phyloP scores from a whole-genome alignment of 1,139 yeast genomes.

The Yamadazyma membranifaciens region DNA sequence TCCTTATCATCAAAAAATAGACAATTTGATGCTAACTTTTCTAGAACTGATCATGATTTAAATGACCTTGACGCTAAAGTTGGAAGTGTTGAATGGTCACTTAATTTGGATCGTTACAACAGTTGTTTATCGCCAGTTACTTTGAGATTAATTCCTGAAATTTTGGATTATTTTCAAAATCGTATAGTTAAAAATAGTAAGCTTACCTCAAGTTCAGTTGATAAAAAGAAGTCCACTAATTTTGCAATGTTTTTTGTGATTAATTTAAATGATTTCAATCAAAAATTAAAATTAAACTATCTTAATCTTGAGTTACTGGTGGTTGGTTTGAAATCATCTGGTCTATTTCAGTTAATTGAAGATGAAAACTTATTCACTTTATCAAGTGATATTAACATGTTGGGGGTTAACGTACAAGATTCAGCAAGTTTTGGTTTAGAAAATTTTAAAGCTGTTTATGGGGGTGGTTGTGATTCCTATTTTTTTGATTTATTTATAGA shows the following conservation, averaged over 20 bases:
- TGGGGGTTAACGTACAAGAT: constrained; percentile 1
- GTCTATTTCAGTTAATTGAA: constrained; percentile 6
- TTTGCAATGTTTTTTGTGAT: constrained; percentile 6
- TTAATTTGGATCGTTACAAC: constrained; percentile 23
- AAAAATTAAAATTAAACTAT: constrained; percentile 1
- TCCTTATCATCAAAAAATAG: constrained; percentile 3
- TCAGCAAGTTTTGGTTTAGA: constrained; percentile 2
- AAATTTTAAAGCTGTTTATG: constrained; percentile 4
- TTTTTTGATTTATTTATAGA: constrained; percentile 5
- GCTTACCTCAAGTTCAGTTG: not conserved
- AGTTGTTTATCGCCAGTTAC: constrained; percentile 20
- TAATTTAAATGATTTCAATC: constrained; percentile 8
- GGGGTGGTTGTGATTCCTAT: constrained; percentile 2
- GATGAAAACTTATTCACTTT: constrained; percentile 2
- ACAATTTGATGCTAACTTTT: constrained; percentile 10
- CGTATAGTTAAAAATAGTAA: not conserved
- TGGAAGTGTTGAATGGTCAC: constrained; percentile 15
- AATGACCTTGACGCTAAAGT: constrained; percentile 14
- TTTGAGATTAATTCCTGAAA: constrained; percentile 4
- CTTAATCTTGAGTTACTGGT: constrained; percentile 4
- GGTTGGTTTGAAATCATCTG: constrained; percentile 4
- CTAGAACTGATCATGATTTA: constrained; percentile 9
- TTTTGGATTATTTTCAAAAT: not conserved
- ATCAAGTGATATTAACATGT: constrained; percentile 3
- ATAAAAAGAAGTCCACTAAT: constrained; percentile 1